phyloP scores from a whole-genome alignment of 164 flowering plant species.

The Cinnamomum micranthum region DNA sequence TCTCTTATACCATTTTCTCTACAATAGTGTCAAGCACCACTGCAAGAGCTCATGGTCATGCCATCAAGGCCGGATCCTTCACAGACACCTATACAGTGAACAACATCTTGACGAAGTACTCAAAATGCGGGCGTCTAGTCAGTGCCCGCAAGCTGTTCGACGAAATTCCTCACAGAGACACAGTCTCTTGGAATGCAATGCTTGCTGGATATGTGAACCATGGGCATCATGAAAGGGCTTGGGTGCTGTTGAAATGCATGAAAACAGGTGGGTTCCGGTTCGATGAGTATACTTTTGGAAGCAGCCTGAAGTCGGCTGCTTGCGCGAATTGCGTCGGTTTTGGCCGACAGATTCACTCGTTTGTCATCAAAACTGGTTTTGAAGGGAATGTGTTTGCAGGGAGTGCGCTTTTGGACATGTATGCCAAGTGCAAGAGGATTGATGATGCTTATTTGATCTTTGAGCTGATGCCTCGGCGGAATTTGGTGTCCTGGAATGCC shows the following conservation, averaged over 20 bases:
- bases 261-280: slow-evolving; percentile 35
- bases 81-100: slow-evolving; percentile 44
- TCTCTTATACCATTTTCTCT: neutral
- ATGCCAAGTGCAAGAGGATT: slow-evolving; percentile 60
- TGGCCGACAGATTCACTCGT: slow-evolving; percentile 59
- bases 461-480: slow-evolving; percentile 37
- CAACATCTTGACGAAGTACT: slow-evolving; percentile 41
- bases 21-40: slow-evolving; percentile 8
- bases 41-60: slow-evolving; percentile 35
- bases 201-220: slow-evolving; percentile 49
- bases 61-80: slow-evolving; percentile 39
- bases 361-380: slow-evolving; percentile 47
- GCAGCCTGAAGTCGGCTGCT: slow-evolving; percentile 61
- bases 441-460: slow-evolving; percentile 54
- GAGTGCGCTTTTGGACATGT: slow-evolving; percentile 80
- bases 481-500: slow-evolving; percentile 75
- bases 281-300: slow-evolving; percentile 65
- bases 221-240: slow-evolving; percentile 35
- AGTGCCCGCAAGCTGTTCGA: slow-evolving; percentile 60
- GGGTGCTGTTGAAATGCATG: slow-evolving; percentile 42
- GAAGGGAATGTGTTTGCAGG: slow-evolving; percentile 49
- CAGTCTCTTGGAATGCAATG: slow-evolving; percentile 80
- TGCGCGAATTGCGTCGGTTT: slow-evolving; percentile 16
- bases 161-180: slow-evolving; percentile 65
- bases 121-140: slow-evolving; percentile 35